phyloP scores from a whole-genome alignment of 495 filamentous ascomycete genomes.

The Xylaria sp. region DNA sequence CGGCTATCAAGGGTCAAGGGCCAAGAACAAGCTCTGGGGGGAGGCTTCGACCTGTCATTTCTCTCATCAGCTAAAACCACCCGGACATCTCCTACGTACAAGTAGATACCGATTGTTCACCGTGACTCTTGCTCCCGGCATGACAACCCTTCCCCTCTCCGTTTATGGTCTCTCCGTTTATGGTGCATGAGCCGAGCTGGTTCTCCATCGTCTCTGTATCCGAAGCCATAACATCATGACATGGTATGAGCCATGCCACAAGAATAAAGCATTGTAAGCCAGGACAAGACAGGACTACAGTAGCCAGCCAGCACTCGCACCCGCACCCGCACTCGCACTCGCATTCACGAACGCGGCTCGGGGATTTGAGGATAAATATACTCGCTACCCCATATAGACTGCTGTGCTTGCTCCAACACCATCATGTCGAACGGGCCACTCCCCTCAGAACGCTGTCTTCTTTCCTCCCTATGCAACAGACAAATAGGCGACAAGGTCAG shows the following conservation, averaged over 20 bases:
- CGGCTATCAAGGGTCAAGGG: constrained; percentile 6
- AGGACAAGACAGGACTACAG: too few species aligned
- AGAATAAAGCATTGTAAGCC: not conserved
- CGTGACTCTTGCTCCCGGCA: not conserved
- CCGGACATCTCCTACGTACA: constrained; percentile 3
- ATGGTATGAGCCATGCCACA: not conserved
- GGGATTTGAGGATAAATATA: constrained; percentile 1
- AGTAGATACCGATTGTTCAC: constrained; percentile 9
- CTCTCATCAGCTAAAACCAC: constrained; percentile 9
- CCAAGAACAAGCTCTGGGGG: constrained; percentile 7
- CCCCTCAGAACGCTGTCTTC: constrained; percentile 70
- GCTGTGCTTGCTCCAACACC: constrained; percentile 1
- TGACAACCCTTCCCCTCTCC: not conserved
- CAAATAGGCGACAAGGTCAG: constrained; percentile 76
- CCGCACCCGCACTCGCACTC: too few species aligned
- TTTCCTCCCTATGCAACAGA: constrained; percentile 65
- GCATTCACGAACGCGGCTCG: not conserved
- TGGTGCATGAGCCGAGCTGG: not conserved
- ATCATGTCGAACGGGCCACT: constrained; percentile 64
- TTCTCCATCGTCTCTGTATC: not conserved
- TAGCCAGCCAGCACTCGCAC: too few species aligned
- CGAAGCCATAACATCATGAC: not conserved
- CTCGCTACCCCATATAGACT: constrained; percentile 17
- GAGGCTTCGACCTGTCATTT: constrained; percentile 4
- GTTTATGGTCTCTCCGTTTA: not conserved